A percentile compares a stretch with the other conserved stretches of the same genome.
Evolutionary conservation across 139 green algal species (phyloP).

Genomic region (Penium margaritaceum): DNA sequence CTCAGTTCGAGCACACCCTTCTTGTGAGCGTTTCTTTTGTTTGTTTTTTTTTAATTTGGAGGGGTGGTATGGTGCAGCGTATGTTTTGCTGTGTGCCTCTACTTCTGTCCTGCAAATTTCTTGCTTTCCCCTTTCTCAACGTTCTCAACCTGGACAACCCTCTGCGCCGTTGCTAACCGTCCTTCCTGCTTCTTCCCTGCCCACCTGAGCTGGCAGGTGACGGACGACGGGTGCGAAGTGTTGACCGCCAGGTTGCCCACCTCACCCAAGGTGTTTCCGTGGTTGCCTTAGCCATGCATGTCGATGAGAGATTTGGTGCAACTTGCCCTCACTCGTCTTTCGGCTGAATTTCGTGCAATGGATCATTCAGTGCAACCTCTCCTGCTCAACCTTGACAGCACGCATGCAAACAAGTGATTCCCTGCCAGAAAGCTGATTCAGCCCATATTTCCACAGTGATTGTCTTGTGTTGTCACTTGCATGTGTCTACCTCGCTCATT

Average conservation of each 20-base stretch:
- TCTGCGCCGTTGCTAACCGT: neutral
- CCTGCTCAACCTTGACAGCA: no score
- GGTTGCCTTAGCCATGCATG: neutral
- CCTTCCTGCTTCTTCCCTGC: constrained; percentile 14
- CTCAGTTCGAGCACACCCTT: constrained; percentile 92
- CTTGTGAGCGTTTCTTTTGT: constrained; percentile 58
- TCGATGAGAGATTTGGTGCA: no score
- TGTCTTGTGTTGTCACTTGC: no score
- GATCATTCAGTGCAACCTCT: no score
- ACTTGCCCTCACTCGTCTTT: no score
- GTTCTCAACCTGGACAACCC: neutral
- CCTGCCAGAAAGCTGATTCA: no score
- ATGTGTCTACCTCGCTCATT: no score
- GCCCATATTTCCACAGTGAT: no score
- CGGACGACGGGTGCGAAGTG: constrained; percentile 44
- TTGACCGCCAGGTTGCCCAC: constrained; percentile 43
- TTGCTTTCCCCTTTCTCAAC: neutral
- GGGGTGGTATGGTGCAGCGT: no score
- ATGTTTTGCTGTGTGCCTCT: neutral
- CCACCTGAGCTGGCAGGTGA: no score
- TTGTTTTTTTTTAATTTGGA: neutral
- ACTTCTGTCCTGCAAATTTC: neutral
- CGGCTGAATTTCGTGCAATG: no score
- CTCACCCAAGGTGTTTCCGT: constrained; percentile 37
- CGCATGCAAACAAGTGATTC: no score